phyloP scores from a whole-genome alignment of 768 basidiomycete genomes.

The Termitomyces sp. region DNA sequence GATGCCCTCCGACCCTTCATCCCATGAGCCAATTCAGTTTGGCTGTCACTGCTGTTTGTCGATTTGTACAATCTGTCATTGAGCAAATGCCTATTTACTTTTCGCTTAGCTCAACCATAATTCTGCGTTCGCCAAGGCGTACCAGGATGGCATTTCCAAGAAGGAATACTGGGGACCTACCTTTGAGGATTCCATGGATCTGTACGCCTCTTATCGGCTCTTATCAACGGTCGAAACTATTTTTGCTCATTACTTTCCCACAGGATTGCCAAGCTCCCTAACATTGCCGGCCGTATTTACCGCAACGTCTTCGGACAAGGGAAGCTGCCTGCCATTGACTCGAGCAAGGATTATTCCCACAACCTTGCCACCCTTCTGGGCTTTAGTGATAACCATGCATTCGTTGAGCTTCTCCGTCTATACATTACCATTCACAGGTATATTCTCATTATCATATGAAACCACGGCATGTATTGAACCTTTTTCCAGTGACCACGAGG shows the following conservation, averaged over 20 bases:
- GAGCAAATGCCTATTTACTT: constrained; percentile 7
- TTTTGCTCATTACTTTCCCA: constrained; percentile 8
- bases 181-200: constrained; percentile 87
- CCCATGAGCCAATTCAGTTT: constrained; percentile 99
- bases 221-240: constrained; percentile 5
- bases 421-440: constrained; percentile 97
- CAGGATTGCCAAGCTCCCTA: constrained; percentile 95
- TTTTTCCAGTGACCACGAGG: constrained; percentile 82
- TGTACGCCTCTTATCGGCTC: constrained; percentile 42
- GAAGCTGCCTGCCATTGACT: constrained; percentile 85
- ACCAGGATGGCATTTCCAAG: constrained; percentile 89
- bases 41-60: constrained; percentile 85
- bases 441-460: neutral
- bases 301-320: constrained; percentile 86
- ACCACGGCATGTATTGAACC: neutral
- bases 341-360: constrained; percentile 81
- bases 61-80: neutral
- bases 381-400: constrained; percentile 82
- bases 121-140: constrained; percentile 94
- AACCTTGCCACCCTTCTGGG: constrained; percentile 91
- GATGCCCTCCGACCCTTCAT: constrained; percentile 91
- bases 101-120: constrained; percentile 78
- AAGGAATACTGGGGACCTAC: constrained; percentile 96
- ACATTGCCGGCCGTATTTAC: constrained; percentile 92
- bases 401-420: constrained; percentile 92